phyloP scores from a whole-genome alignment of 1,139 yeast species.

The Zygotorulaspora mrakii region DNA sequence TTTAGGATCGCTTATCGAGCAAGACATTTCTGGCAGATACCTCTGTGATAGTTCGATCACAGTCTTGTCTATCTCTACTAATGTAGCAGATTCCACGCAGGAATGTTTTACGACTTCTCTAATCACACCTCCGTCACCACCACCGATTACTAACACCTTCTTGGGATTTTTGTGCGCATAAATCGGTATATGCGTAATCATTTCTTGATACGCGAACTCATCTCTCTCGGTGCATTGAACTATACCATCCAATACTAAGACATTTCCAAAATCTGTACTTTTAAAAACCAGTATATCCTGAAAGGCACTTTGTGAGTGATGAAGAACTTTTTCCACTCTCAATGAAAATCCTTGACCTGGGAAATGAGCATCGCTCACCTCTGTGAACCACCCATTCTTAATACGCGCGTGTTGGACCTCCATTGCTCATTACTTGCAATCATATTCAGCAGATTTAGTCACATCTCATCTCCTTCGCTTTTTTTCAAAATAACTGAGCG shows the following conservation, averaged over 20 bases:
- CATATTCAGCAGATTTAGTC: not conserved
- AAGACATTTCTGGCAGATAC: conserved; percentile 79
- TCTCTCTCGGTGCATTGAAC: conserved; percentile 93
- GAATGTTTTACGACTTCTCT: conserved; percentile 87
- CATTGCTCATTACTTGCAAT: not conserved
- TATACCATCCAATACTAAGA: conserved; percentile 83
- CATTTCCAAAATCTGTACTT: conserved; percentile 83
- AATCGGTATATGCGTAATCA: conserved; percentile 86
- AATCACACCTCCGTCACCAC: conserved; percentile 95
- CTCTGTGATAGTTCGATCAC: conserved; percentile 73
- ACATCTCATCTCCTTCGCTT: not conserved
- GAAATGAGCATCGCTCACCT: conserved; percentile 81
- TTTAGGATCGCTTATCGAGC: conserved; percentile 64
- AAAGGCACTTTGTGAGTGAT: conserved; percentile 72
- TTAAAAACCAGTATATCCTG: conserved; percentile 87
- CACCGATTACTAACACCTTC: conserved; percentile 85
- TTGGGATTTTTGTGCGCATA: conserved; percentile 85
- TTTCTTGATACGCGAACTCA: conserved; percentile 91
- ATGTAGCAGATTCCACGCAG: conserved; percentile 62
- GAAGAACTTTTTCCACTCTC: conserved; percentile 72
- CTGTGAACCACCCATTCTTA: conserved; percentile 87
- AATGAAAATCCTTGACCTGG: conserved; percentile 95
- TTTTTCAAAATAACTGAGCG: conserved; percentile 4
- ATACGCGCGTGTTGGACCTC: conserved; percentile 23
- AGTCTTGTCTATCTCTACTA: conserved; percentile 88